phyloP scores from a whole-genome alignment of 1,284 basidiomycete genomes.

The Sporisorium sorghi region DNA sequence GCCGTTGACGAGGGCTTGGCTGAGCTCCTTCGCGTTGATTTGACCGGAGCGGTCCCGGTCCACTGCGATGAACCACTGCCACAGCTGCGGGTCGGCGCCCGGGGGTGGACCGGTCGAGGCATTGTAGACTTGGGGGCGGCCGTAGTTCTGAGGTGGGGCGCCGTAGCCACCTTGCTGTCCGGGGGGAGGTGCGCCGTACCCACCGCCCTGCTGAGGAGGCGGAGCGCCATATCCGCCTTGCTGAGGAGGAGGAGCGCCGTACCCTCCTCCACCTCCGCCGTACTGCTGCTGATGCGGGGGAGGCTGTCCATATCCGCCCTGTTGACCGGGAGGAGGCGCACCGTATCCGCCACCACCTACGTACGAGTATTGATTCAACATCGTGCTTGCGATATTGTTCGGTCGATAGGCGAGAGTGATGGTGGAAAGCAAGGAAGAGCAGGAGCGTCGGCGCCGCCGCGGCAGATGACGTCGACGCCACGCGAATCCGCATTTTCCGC shows the following conservation, averaged over 20 bases:
- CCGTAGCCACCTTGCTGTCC: conserved; percentile 36
- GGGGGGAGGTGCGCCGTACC: conserved; percentile 35
- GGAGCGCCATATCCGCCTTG: too few species aligned
- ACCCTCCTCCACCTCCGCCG: conserved; percentile 28
- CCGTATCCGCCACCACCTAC: conserved; percentile 36
- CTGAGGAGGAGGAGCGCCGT: conserved; percentile 33
- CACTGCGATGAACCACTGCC: conserved; percentile 63
- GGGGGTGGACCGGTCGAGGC: conserved; percentile 53
- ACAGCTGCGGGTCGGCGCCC: conserved; percentile 63
- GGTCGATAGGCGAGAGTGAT: neutral
- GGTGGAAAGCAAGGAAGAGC: neutral
- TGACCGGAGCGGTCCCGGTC: conserved; percentile 57
- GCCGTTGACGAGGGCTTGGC: conserved; percentile 62
- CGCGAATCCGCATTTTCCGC: neutral
- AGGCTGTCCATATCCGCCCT: conserved; percentile 31
- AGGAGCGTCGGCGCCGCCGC: too few species aligned
- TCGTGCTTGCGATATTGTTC: neutral
- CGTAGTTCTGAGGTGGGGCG: conserved; percentile 27
- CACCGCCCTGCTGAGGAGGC: conserved; percentile 31
- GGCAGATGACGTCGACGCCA: neutral
- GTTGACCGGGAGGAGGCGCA: conserved; percentile 45
- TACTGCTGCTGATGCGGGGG: conserved; percentile 23
- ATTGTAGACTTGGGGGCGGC: conserved; percentile 50
- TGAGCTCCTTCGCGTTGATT: conserved; percentile 58
- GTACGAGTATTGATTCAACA: conserved; percentile 59